A percentile compares a stretch with the other conserved stretches of the same genome.
These are phyloP conservation scores for Blumeriella jaapii DNA, from an alignment of 2,329 filamentous ascomycete genomes.

Conservation along the genomic window DNA sequence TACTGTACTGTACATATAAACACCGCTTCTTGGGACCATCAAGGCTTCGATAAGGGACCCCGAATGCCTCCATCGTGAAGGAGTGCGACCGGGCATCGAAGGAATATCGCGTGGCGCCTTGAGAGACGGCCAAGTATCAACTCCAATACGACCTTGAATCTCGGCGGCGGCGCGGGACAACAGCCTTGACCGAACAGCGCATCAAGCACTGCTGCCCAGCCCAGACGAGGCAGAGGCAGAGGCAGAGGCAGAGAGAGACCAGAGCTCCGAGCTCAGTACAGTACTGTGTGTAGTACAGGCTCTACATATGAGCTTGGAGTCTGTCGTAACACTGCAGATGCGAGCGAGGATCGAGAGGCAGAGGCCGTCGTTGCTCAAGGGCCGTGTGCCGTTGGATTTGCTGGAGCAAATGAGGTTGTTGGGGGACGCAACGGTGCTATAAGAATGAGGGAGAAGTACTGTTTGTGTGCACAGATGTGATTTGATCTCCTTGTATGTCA, in stretches of 20 bases:
- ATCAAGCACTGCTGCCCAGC: slow-evolving; percentile 24
- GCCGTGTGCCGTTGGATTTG: not conserved
- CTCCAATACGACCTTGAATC: slow-evolving; percentile 8
- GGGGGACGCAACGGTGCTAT: too few species aligned
- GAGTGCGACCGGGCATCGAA: too few species aligned
- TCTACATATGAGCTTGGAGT: not conserved
- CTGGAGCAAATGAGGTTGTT: not conserved
- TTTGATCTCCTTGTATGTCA: too few species aligned
- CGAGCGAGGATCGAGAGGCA: not conserved
- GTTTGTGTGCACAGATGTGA: too few species aligned
- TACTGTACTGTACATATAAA: too few species aligned
- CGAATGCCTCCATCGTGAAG: slow-evolving; percentile 2
- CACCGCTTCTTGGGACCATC: too few species aligned
- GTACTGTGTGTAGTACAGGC: too few species aligned
- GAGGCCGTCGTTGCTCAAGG: slow-evolving; percentile 2
- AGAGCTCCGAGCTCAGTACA: not conserved
- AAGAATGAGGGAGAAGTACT: too few species aligned
- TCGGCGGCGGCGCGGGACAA: slow-evolving; percentile 5
- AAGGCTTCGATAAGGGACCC: too few species aligned
- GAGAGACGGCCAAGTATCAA: slow-evolving; percentile 23
- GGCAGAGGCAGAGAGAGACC: not conserved
- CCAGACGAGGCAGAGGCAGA: not conserved
- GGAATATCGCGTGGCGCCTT: slow-evolving; percentile 23
- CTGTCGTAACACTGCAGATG: slow-evolving; percentile 1
- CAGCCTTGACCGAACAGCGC: slow-evolving; percentile 23